Conservation (phyloP, 2,329 filamentous ascomycete genomes). For the Fusarium sacchari region DNA sequence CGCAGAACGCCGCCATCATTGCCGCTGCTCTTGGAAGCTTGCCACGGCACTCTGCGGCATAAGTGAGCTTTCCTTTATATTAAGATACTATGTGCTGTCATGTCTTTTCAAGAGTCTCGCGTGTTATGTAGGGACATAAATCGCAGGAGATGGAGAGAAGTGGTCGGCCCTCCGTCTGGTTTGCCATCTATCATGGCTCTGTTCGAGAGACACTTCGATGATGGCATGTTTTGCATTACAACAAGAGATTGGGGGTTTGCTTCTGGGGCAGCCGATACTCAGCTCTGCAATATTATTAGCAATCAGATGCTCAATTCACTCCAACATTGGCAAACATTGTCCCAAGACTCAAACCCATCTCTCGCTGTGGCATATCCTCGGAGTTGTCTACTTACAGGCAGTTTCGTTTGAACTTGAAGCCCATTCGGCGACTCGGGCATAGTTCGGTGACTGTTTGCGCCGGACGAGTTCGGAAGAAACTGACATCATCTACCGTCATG, state of each 20-base stretch:
- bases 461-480: constrained; percentile 38
- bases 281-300: background rate
- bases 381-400: background rate
- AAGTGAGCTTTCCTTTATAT: constrained; percentile 7
- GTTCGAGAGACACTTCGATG: background rate
- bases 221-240: background rate
- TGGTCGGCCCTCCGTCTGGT: background rate
- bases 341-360: background rate
- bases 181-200: background rate
- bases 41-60: constrained; percentile 24
- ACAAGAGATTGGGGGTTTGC: background rate
- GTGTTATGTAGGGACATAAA: constrained; percentile 19
- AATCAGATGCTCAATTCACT: background rate
- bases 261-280: background rate
- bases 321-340: background rate
- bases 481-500: constrained; percentile 41
- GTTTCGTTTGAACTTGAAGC: background rate
- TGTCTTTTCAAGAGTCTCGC: background rate
- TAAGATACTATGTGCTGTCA: background rate
- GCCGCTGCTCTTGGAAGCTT: background rate
- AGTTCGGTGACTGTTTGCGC: constrained; percentile 43
- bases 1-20: constrained; percentile 25
- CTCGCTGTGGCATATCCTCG: background rate
- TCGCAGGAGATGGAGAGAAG: background rate
- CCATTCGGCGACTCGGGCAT: constrained; percentile 41